Evolutionary conservation across 495 filamentous ascomycete genomes (phyloP), one percentile per base, ranked within the genome.

Genomic region (Tuber umbilicatum): DNA sequence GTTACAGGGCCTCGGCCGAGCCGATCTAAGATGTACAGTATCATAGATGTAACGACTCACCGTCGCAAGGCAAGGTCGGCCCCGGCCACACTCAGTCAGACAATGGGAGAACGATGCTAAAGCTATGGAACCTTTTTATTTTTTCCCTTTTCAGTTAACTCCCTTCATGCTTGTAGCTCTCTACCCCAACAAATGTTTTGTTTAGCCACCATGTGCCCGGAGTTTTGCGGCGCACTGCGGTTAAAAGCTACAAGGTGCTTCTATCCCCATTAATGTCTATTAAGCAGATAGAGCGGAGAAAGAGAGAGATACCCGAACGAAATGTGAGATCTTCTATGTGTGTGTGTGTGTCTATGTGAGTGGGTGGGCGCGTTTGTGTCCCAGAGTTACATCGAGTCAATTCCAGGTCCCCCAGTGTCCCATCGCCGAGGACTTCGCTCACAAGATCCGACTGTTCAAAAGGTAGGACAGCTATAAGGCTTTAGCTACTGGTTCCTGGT

Each of bases 11-110:
- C 78, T 81, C 78, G 78, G 74, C 23, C 73, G 72, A 77, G 70
- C 79, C 79, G 74, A 80, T 80, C 79, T 80, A 42, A 78, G 75
- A 78, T 75, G 75, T 72, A n/a, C n/a, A n/a, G n/a, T n/a, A 69
- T 40, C 39, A 40, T 40, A 40, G 70, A 73, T 76, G 78, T 80
- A 77, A 77, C 73, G 69, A 69, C 74, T 35, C 41, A 70, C 69
- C 47, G 75, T 55, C 55, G n/a, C 55, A 31, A 31, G 23, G 70
- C 60, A 79, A 79, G 77, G 78, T 69, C 78, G 78, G 79, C 37
- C 45, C 78, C 74, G 78, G 73, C 78, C 76, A 75, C 50, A 76
- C 21, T 71, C 55, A 31, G 14, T 64, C 55, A 14, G 55, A 31
- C 55, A 17, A 27, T 64, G 55, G n/a, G n/a, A 55, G 55, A 64